Evolutionary conservation across 257 asterid genomes (phyloP).

Genomic region (Perilla frutescens): DNA sequence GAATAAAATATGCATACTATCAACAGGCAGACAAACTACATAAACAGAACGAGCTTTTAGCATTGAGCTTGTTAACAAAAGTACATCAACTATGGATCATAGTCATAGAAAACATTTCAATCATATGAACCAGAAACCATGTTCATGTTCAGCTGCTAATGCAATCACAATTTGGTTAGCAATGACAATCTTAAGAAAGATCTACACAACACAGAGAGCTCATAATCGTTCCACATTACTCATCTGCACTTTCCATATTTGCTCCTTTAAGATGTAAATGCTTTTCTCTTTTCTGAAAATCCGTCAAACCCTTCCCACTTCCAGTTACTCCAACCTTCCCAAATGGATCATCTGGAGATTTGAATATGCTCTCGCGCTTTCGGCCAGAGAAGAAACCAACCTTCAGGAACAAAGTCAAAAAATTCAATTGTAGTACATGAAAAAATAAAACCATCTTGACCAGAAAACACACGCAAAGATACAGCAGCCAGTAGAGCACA

Average conservation of each 20-base stretch:
- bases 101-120: not conserved
- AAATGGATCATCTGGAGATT: conserved; percentile 90
- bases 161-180: conserved; percentile 26
- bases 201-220: conserved; percentile 28
- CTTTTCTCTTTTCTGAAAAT: conserved; percentile 92
- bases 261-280: conserved; percentile 95
- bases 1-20: no score
- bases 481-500: no score
- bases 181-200: conserved; percentile 17
- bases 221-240: conserved; percentile 32
- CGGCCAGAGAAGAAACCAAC: conserved; percentile 97
- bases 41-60: not conserved
- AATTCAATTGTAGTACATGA: conserved; percentile 2
- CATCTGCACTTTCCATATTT: conserved; percentile 60
- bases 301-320: conserved; percentile 95
- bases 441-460: not conserved
- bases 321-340: conserved; percentile 99
- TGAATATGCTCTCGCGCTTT: conserved; percentile 93
- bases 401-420: conserved; percentile 41
- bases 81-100: not conserved
- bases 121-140: not conserved
- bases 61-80: not conserved
- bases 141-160: conserved; percentile 20
- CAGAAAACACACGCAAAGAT: not conserved
- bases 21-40: not conserved